Percentiles rank a stretch among this genome's conserved stretches.
Conservation (phyloP, 768 basidiomycete species). For the Boletales sp. region DNA sequence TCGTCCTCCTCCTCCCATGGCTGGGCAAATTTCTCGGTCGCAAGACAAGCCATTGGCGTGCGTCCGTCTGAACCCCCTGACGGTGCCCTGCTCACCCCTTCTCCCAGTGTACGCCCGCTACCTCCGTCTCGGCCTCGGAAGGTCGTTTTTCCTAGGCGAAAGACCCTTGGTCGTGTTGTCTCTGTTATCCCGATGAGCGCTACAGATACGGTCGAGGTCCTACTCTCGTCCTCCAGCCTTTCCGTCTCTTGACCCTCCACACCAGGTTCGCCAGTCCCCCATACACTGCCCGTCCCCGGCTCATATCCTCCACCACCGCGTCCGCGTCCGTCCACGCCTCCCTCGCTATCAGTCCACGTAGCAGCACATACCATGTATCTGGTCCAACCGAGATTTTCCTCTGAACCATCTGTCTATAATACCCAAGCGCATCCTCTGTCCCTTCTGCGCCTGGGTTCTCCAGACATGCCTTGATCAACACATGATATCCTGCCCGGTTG, state of each 20-base stretch:
- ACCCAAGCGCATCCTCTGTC: slow-evolving; percentile 50
- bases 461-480: slow-evolving; percentile 67
- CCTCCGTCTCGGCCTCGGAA: slow-evolving; percentile 56
- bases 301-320: slow-evolving; percentile 61
- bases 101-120: slow-evolving; percentile 67
- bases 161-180: slow-evolving; percentile 5
- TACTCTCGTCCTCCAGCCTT: slow-evolving; percentile 27
- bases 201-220: slow-evolving; percentile 29
- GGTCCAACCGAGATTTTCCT: slow-evolving; percentile 44
- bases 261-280: slow-evolving; percentile 48
- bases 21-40: slow-evolving; percentile 87
- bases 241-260: slow-evolving; percentile 42
- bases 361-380: slow-evolving; percentile 76
- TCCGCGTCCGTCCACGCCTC: slow-evolving; percentile 60
- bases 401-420: slow-evolving; percentile 59
- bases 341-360: slow-evolving; percentile 58
- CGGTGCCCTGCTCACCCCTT: slow-evolving; percentile 6
- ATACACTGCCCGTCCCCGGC: slow-evolving; percentile 41
- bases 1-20: slow-evolving; percentile 79
- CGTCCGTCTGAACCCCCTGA: slow-evolving; percentile 24
- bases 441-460: slow-evolving; percentile 48
- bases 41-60: slow-evolving; percentile 83
- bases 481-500: slow-evolving; percentile 69
- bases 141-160: slow-evolving; percentile 58
- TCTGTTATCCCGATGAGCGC: slow-evolving; percentile 18